These are phyloP conservation scores for Talaromyces atroroseus DNA, from an alignment of 2,329 filamentous ascomycete species.

Conservation along the genomic window DNA sequence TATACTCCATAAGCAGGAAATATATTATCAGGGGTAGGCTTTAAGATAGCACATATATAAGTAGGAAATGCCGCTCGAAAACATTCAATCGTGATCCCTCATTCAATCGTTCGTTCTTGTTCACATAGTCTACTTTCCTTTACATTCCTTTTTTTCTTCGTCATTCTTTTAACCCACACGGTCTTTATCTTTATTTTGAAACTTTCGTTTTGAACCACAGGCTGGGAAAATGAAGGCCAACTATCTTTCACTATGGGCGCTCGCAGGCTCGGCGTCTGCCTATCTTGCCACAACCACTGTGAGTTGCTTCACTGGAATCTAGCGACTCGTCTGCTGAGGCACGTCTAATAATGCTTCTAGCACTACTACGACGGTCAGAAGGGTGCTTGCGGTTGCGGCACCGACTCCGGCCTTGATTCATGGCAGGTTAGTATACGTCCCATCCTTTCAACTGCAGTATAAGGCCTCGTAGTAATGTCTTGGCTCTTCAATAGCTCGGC, in stretches of 20 bases:
- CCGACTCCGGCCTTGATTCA: conserved; percentile 19
- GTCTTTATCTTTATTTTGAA: neutral
- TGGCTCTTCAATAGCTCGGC: neutral
- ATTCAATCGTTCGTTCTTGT: conserved; percentile 1
- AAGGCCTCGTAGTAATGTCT: neutral
- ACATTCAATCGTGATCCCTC: neutral
- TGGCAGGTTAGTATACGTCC: conserved; percentile 23
- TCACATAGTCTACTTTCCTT: neutral
- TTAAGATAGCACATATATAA: neutral
- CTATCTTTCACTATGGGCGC: conserved; percentile 9
- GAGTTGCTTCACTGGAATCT: neutral
- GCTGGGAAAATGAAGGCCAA: conserved; percentile 10
- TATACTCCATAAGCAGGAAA: neutral
- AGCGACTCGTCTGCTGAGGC: neutral
- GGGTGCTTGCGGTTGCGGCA: conserved; percentile 29
- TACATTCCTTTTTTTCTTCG: neutral
- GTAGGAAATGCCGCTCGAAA: neutral
- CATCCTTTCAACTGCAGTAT: neutral
- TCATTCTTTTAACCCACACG: neutral
- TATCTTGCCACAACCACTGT: conserved; percentile 13
- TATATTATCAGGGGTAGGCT: neutral
- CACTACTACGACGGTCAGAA: conserved; percentile 29
- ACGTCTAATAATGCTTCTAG: conserved; percentile 14
- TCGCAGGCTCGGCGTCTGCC: conserved; percentile 11
- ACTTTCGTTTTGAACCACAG: neutral